A percentile compares a stretch with the other conserved stretches of the same genome.
phyloP scores from a whole-genome alignment of 1,139 yeast genomes.

The Geotrichum candidum region DNA sequence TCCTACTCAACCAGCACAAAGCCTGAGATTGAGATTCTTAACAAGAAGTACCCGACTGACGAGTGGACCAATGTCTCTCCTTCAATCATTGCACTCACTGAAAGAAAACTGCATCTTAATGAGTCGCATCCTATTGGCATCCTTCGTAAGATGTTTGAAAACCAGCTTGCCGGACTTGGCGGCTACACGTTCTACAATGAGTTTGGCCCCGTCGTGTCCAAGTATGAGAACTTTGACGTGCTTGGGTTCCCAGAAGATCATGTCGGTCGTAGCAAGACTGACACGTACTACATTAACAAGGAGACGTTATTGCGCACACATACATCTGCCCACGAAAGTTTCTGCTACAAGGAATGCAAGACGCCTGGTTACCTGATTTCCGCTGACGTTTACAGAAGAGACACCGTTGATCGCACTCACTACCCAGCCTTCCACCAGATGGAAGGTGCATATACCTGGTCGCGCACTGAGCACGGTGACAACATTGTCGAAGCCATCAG shows the following conservation, averaged over 20 bases:
- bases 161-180: conserved; percentile 58
- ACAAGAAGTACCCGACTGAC: conserved; percentile 54
- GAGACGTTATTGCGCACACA: conserved; percentile 76
- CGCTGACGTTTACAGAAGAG: conserved; percentile 94
- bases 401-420: conserved; percentile 91
- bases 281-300: conserved; percentile 82
- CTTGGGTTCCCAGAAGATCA: conserved; percentile 88
- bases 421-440: conserved; percentile 97
- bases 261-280: conserved; percentile 89
- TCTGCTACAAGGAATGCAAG: conserved; percentile 59
- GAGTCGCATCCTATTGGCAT: conserved; percentile 87
- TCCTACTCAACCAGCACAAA: not conserved
- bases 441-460: conserved; percentile 95
- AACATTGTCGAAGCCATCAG: conserved; percentile 44
- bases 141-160: conserved; percentile 65
- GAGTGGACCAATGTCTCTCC: conserved; percentile 85
- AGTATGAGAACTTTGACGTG: conserved; percentile 79
- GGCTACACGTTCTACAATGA: conserved; percentile 69
- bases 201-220: conserved; percentile 78
- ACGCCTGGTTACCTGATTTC: conserved; percentile 89
- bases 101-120: conserved; percentile 66
- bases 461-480: conserved; percentile 40
- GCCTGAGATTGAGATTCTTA: conserved; percentile 38
- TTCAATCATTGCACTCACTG: conserved; percentile 61
- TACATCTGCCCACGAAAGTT: conserved; percentile 93